Conservation (phyloP, 2,329 filamentous ascomycete genomes). For the Periconia sp. region DNA sequence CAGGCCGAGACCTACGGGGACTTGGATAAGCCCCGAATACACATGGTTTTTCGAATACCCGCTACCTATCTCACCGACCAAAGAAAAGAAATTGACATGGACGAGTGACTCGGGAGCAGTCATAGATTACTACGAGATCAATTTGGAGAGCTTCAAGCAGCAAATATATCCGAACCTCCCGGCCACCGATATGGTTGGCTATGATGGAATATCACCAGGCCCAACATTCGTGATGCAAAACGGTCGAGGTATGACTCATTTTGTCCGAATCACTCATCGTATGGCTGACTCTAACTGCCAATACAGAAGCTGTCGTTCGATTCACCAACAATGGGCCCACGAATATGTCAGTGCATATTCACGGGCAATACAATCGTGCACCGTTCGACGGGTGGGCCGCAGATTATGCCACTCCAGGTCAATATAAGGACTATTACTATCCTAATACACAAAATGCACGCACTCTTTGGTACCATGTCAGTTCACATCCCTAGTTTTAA, state of each 20-base stretch:
- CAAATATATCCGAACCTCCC: conserved; percentile 53
- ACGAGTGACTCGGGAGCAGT: conserved; percentile 40
- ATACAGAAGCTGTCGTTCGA: conserved; percentile 59
- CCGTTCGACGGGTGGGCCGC: conserved; percentile 62
- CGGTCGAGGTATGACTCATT: conserved; percentile 44
- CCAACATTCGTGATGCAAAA: conserved; percentile 58
- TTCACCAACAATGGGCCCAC: conserved; percentile 58
- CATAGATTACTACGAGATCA: conserved; percentile 57
- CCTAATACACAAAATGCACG: conserved; percentile 62
- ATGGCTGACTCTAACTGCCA: conserved; percentile 1
- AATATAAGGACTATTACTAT: conserved; percentile 69
- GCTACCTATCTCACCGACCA: conserved; percentile 54
- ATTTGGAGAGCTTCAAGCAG: conserved; percentile 48
- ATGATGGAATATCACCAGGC: conserved; percentile 62
- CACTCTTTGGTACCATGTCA: conserved; percentile 63
- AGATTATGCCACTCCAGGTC: conserved; percentile 57
- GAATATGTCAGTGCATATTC: conserved; percentile 59
- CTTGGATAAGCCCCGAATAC: conserved; percentile 46
- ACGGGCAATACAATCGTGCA: conserved; percentile 58
- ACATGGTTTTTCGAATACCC: conserved; percentile 48
- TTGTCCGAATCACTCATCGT: too few relatives aligned
- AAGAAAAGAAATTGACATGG: conserved; percentile 49
- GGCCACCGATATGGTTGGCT: conserved; percentile 53
- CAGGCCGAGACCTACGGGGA: conserved; percentile 8
- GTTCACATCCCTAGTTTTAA: conserved; percentile 28